Percentiles rank a stretch among this genome's conserved stretches.
These are phyloP conservation scores for Diaporthe batatas DNA, from an alignment of 2,329 filamentous ascomycete genomes.

Conservation along the genomic window DNA sequence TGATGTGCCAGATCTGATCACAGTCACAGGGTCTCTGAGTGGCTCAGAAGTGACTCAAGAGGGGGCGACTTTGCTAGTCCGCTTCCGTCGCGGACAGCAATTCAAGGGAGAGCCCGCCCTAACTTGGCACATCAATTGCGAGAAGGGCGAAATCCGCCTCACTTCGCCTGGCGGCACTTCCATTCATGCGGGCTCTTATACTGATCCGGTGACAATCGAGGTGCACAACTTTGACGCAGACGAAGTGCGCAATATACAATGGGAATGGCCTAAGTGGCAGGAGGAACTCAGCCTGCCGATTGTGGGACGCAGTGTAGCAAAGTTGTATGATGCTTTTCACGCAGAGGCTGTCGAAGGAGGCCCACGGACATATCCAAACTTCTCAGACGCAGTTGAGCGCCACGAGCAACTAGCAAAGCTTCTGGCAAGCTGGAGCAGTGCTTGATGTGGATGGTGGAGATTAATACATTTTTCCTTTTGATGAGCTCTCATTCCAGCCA, in stretches of 20 bases:
- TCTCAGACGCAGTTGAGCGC: constrained; percentile 31
- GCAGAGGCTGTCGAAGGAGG: not conserved
- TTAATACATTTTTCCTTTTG: not conserved
- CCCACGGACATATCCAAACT: constrained; percentile 33
- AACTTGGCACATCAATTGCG: constrained; percentile 62
- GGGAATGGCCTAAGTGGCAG: constrained; percentile 62
- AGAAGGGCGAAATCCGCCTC: constrained; percentile 60
- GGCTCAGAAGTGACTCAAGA: constrained; percentile 45
- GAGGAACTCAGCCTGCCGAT: constrained; percentile 56
- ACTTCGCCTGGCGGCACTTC: constrained; percentile 47
- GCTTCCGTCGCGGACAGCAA: constrained; percentile 59
- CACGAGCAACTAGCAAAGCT: constrained; percentile 38
- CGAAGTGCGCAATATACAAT: constrained; percentile 57
- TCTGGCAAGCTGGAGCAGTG: constrained; percentile 16
- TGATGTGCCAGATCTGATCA: constrained; percentile 46
- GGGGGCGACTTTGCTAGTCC: constrained; percentile 54
- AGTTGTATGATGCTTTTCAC: constrained; percentile 67
- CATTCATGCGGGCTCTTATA: constrained; percentile 52
- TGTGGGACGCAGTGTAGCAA: constrained; percentile 63
- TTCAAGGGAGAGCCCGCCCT: constrained; percentile 59
- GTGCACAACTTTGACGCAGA: constrained; percentile 64
- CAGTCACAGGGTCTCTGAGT: constrained; percentile 50
- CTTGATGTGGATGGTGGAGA: constrained; percentile 6
- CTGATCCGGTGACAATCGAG: constrained; percentile 59
- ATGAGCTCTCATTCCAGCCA: constrained; percentile 8